Evolutionary conservation across 2,329 filamentous ascomycete species (phyloP).

Genomic region (Ophiocordyceps sinensis): DNA sequence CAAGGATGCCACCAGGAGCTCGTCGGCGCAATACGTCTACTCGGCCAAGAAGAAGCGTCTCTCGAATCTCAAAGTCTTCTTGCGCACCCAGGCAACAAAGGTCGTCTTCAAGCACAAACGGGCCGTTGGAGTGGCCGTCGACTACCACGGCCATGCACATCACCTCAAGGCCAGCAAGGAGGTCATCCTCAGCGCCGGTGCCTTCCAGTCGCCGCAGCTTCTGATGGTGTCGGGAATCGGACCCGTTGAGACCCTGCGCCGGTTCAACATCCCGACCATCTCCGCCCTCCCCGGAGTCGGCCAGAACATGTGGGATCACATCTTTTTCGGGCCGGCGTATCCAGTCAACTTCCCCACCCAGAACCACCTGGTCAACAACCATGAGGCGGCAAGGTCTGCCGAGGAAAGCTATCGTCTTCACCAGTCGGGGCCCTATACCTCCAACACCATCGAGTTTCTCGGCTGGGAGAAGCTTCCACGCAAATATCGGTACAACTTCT

Average conservation of each 20-base stretch:
- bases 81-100: conserved; percentile 24
- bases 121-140: not conserved
- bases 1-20: conserved; percentile 10
- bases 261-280: conserved; percentile 29
- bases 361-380: not conserved
- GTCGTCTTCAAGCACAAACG: conserved; percentile 24
- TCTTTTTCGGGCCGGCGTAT: not conserved
- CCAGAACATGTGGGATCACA: conserved; percentile 42
- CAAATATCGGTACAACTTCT: not conserved
- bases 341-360: not conserved
- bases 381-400: too few species aligned
- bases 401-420: not conserved
- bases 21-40: conserved; percentile 12
- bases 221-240: conserved; percentile 37
- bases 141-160: not conserved
- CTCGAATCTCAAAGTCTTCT: conserved; percentile 22
- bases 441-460: not conserved
- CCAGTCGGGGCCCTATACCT: not conserved
- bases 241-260: conserved; percentile 22
- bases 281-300: conserved; percentile 40
- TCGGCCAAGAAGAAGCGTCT: conserved; percentile 10
- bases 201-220: conserved; percentile 35
- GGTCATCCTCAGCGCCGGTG: conserved; percentile 33
- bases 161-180: conserved; percentile 12
- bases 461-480: not conserved